Conservation (phyloP, 1,284 basidiomycete species). For the Stereum hirsutum region DNA sequence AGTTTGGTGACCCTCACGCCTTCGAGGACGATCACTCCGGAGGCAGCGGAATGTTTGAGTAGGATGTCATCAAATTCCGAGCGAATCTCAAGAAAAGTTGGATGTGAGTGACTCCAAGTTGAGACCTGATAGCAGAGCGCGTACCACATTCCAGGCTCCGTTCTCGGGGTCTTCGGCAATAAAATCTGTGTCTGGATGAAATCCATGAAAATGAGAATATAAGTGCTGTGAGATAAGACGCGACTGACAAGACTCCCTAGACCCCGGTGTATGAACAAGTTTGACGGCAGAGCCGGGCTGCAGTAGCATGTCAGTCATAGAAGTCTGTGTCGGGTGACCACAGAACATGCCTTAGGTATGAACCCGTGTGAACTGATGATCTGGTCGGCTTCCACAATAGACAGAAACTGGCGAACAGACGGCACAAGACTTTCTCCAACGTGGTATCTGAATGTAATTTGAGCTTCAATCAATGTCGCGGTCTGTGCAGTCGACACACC, state of each 20-base stretch:
- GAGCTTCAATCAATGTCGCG: too few relatives aligned
- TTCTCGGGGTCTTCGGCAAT: conserved; percentile 45
- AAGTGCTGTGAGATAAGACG: neutral
- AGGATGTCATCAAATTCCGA: conserved; percentile 58
- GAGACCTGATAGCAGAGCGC: conserved; percentile 14
- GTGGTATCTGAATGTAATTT: conserved; percentile 50
- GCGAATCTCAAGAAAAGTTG: conserved; percentile 31
- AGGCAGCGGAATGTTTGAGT: conserved; percentile 46
- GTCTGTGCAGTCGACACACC: neutral
- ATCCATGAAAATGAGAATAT: neutral
- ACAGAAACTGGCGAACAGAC: conserved; percentile 48
- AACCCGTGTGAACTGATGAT: conserved; percentile 44
- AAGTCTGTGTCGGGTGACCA: neutral
- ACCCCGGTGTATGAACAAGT: conserved; percentile 48
- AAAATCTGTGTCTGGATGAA: conserved; percentile 49
- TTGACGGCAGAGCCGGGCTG: conserved; percentile 41
- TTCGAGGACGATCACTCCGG: conserved; percentile 47
- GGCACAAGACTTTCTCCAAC: conserved; percentile 59
- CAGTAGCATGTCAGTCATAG: neutral
- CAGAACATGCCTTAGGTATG: conserved; percentile 36
- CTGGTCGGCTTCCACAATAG: conserved; percentile 52
- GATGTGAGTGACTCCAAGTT: neutral
- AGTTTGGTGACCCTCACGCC: conserved; percentile 32
- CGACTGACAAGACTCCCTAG: conserved; percentile 38
- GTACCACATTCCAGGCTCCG: conserved; percentile 58